Percentiles rank a stretch among this genome's conserved stretches.
phyloP scores from a whole-genome alignment of 345 rosid species.

The Murraya koenigii region DNA sequence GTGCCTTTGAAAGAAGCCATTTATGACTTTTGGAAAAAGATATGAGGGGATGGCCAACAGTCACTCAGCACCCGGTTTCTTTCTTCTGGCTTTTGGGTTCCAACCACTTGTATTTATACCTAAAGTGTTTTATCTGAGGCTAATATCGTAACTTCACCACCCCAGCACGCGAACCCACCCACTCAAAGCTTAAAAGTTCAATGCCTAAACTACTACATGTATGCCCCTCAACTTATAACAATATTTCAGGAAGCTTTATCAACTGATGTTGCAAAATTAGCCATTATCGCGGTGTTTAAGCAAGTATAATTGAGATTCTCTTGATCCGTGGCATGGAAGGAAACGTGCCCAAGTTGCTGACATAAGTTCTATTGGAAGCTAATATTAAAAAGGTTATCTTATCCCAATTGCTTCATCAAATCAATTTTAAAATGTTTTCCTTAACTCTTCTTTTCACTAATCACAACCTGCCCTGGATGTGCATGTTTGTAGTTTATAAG shows the following conservation, averaged over 20 bases:
- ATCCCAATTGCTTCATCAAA: not conserved
- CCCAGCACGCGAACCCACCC: not conserved
- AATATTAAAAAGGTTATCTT: not conserved
- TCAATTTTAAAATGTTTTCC: not conserved
- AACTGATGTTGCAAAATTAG: not conserved
- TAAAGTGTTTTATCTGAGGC: no score
- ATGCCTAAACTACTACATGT: not conserved
- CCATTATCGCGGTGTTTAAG: not conserved
- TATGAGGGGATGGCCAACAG: not conserved
- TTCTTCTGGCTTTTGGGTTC: not conserved
- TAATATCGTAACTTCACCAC: not conserved
- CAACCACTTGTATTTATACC: not conserved
- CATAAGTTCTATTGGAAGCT: not conserved
- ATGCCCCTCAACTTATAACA: not conserved
- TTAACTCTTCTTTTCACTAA: not conserved
- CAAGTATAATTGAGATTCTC: not conserved
- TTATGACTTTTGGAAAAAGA: not conserved
- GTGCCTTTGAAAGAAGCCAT: constrained; percentile 48
- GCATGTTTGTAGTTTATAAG: not conserved
- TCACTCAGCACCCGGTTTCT: no score
- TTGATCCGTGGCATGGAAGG: not conserved
- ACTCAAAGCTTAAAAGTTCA: not conserved
- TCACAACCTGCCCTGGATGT: not conserved
- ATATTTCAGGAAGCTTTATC: not conserved
- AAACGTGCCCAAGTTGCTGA: not conserved